A percentile compares a stretch with the other conserved stretches of the same genome.
phyloP scores from a whole-genome alignment of 306 rosid genomes.

The Malus orientalis region DNA sequence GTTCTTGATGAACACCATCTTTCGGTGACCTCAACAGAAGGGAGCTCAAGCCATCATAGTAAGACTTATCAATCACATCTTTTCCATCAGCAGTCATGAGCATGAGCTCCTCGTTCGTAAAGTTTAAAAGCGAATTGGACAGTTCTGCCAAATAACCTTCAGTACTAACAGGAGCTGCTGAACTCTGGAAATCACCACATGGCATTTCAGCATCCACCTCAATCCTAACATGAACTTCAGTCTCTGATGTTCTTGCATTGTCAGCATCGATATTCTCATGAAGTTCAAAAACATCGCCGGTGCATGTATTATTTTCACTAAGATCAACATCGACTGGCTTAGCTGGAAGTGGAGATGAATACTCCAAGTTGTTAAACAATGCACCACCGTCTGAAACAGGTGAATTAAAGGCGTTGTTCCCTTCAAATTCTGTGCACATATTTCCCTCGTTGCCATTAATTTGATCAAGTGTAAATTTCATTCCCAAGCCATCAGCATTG shows the following conservation, averaged over 20 bases:
- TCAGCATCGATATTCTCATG: slow-evolving; percentile 23
- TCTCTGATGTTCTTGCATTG: slow-evolving; percentile 22
- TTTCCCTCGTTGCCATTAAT: slow-evolving; percentile 40
- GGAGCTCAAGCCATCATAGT: slow-evolving; percentile 78
- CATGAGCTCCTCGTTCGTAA: slow-evolving; percentile 66
- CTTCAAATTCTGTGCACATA: slow-evolving; percentile 49
- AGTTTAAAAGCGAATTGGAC: slow-evolving; percentile 71
- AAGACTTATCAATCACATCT: slow-evolving; percentile 66
- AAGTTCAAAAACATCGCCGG: slow-evolving; percentile 25
- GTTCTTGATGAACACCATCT: slow-evolving; percentile 33
- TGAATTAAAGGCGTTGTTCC: slow-evolving; percentile 44
- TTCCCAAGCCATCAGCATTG: slow-evolving; percentile 32
- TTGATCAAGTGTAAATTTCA: slow-evolving; percentile 40
- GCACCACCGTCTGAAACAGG: slow-evolving; percentile 53
- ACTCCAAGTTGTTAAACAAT: slow-evolving; percentile 52
- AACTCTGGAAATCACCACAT: slow-evolving; percentile 35
- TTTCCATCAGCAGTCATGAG: slow-evolving; percentile 53
- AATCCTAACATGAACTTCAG: slow-evolving; percentile 15
- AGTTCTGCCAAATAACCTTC: slow-evolving; percentile 66
- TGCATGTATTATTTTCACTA: slow-evolving; percentile 16
- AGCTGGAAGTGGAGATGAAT: slow-evolving; percentile 50
- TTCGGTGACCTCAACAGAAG: slow-evolving; percentile 59
- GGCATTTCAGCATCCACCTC: slow-evolving; percentile 23
- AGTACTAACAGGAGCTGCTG: slow-evolving; percentile 24
- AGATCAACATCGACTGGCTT: slow-evolving; percentile 27